Conservation (phyloP, 345 rosid species). For the Mangifera indica region DNA sequence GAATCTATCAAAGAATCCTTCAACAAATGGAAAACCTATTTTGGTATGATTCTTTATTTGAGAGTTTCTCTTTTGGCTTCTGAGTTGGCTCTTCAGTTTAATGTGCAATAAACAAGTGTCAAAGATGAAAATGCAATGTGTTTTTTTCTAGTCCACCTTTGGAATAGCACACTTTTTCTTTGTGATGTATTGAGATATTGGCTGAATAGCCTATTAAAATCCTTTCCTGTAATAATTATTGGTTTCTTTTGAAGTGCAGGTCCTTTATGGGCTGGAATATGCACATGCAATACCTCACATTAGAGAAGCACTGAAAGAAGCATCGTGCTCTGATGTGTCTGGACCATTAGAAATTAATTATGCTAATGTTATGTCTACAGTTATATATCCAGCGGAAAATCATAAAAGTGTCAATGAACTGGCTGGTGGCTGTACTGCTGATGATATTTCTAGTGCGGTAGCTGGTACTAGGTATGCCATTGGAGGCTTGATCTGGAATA, state of each 20-base stretch:
- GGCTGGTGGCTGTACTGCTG: constrained; percentile 19
- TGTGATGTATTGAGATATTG: constrained; percentile 3
- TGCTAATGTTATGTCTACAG: constrained; percentile 58
- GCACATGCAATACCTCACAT: constrained; percentile 55
- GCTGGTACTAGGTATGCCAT: constrained; percentile 38
- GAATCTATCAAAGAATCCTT: constrained; percentile 38
- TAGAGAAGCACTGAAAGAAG: constrained; percentile 40
- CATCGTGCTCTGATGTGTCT: constrained; percentile 25
- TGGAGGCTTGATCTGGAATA: constrained; percentile 82
- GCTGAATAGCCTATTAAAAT: neutral
- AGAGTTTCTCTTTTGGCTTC: constrained; percentile 1
- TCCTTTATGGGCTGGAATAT: constrained; percentile 86
- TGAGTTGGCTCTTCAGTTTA: neutral
- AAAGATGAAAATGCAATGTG: neutral
- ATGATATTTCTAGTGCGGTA: constrained; percentile 30
- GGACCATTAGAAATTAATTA: constrained; percentile 35
- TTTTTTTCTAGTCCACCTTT: neutral
- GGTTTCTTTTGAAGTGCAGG: constrained; percentile 43
- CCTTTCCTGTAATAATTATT: too few species aligned
- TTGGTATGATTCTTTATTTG: constrained; percentile 46
- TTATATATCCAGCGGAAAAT: constrained; percentile 46
- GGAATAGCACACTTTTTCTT: neutral
- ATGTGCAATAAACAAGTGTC: neutral
- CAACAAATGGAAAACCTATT: constrained; percentile 45
- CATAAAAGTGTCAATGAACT: constrained; percentile 27